Base-by-base conservation (phyloP, 2,329 filamentous ascomycete genomes). In the Fonsecaea nubica region DNA sequence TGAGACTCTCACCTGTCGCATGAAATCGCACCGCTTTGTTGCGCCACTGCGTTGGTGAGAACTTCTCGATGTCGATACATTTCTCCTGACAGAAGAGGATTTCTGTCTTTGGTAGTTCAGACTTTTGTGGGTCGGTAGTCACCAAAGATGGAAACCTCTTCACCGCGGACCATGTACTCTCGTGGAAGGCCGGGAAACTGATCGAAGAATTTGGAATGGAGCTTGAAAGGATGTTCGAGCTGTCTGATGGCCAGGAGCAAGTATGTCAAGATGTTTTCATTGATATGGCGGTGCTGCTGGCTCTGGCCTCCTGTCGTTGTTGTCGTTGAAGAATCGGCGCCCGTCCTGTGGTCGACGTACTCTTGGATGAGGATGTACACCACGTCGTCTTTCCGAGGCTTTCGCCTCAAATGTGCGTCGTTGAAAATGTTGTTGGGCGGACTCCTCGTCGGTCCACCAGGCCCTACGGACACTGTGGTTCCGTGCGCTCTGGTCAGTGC, bases 211-310 rank as follows among this genome's bases (percentile, higher is more conserved):
- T 35, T 54, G 5, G 52, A 54, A 18, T 54, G 52, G 4, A 54
- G 25, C 52, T 54, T 54, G 52, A 54, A 54, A 54, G 52, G 52
- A 32, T 54, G 12, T 32, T 54, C 52, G 25, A 32, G 52, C 52
- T 54, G 52, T 54, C 52, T 30, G 52, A 54, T 30, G 4, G 52
- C 52, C 52, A 54, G 52, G 32, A 54, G 52, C 52, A 54, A 35
- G 21, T 35, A 25, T 32, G 52, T 54, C 52, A 54, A 35, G 5
- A 54, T 10, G 32, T 54, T 54, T 54, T 54, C 52, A 18, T 54
- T 54, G 52, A 54, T n/a, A n/a, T n/a, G 52, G 10, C 52, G 52
- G 52, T 45, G 40, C 15, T 45, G 40, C 15, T 45, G 40, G 40
- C 15, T 18, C 9, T 18, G 40, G 15, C 52, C 25, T 32, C 30